phyloP scores from a whole-genome alignment of 495 filamentous ascomycete genomes.

The Entonaema liquescens region DNA sequence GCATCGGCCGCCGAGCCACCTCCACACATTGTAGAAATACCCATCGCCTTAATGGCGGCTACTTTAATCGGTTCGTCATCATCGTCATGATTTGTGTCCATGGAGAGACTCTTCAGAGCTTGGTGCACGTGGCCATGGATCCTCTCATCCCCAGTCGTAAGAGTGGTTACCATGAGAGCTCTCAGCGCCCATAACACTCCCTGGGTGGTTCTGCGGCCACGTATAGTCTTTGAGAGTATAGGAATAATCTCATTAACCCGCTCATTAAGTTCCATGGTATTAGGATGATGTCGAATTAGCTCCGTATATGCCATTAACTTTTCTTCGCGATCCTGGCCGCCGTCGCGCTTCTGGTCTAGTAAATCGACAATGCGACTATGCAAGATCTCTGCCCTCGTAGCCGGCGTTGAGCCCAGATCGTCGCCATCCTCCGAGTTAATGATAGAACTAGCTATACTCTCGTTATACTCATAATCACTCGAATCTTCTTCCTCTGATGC shows the following conservation, averaged over 20 bases:
- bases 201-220: constrained; percentile 72
- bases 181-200: constrained; percentile 77
- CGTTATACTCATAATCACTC: constrained; percentile 55
- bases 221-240: constrained; percentile 77
- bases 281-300: constrained; percentile 77
- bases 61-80: constrained; percentile 68
- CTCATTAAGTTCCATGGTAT: constrained; percentile 69
- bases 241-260: constrained; percentile 72
- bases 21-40: constrained; percentile 77
- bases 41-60: constrained; percentile 78
- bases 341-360: constrained; percentile 85
- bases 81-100: constrained; percentile 64
- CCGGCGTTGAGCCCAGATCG: constrained; percentile 52
- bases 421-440: constrained; percentile 60
- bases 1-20: constrained; percentile 76
- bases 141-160: constrained; percentile 75
- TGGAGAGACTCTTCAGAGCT: constrained; percentile 72
- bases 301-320: constrained; percentile 74
- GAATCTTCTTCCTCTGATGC: constrained; percentile 83
- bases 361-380: constrained; percentile 80
- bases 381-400: constrained; percentile 70
- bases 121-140: constrained; percentile 71
- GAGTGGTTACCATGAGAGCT: constrained; percentile 77
- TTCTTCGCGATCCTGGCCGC: constrained; percentile 79
- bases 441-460: constrained; percentile 58